A percentile compares a stretch with the other conserved stretches of the same genome.
Conservation (phyloP, 139 green algal genomes). For the Haematococcus sp. region DNA sequence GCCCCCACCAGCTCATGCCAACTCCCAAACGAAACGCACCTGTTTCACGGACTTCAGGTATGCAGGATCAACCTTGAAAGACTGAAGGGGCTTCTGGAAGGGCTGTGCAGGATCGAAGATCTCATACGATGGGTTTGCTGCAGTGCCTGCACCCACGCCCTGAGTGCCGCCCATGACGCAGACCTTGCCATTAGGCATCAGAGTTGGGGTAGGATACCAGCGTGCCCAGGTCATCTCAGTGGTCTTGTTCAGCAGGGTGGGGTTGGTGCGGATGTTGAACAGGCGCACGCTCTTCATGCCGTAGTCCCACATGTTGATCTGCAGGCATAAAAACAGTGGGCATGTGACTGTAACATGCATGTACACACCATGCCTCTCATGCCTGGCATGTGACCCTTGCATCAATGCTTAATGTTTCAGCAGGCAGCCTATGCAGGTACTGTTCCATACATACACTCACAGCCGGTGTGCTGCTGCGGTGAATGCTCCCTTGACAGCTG, state of each 20-base stretch:
- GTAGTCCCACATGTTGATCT: background rate
- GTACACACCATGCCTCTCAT: background rate
- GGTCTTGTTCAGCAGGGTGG: background rate
- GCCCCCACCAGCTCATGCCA: too few species aligned
- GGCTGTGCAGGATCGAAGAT: conserved; percentile 19
- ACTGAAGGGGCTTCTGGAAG: background rate
- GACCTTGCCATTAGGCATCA: conserved; percentile 28
- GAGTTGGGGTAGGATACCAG: conserved; percentile 33
- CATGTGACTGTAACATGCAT: background rate
- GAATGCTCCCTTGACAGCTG: background rate
- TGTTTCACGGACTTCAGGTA: conserved; percentile 21
- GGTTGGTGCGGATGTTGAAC: conserved; percentile 5
- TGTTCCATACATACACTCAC: too few species aligned
- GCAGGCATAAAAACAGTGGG: background rate
- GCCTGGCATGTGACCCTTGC: background rate
- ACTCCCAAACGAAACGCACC: background rate
- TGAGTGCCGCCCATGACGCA: conserved; percentile 45
- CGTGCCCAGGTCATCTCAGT: conserved; percentile 15
- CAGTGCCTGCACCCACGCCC: conserved; percentile 30
- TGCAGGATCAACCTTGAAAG: conserved; percentile 1
- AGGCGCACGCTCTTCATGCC: conserved; percentile 1
- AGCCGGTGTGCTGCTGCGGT: too few species aligned
- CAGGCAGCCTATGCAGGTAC: background rate
- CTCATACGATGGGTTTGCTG: conserved; percentile 35
- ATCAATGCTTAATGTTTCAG: background rate